Evolutionary conservation across 306 rosid genomes (phyloP), one percentile per base, ranked within the genome.

Genomic region (Potentilla sterilis): DNA sequence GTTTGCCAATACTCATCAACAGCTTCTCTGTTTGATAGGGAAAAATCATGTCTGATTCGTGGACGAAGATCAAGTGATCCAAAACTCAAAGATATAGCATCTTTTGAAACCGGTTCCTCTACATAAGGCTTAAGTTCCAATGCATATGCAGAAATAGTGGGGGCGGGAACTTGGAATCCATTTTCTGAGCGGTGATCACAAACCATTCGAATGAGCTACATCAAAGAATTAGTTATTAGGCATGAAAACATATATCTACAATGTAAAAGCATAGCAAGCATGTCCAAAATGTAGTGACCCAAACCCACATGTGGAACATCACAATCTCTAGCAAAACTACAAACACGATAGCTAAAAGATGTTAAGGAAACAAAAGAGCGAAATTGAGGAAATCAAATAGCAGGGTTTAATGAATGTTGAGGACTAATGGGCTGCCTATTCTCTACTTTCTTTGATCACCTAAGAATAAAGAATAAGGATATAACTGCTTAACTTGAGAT

Each of bases 41-140:
- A 70, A 87, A 95, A 95, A 85, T 95, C 98, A 83, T 95, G 98
- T 75, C 98, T 92, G 85, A 95, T 80, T 84, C 98, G 83, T 83
- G 97, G 98, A 81, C 97, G 92, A 76, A 92, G 89, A 86, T 90
- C 97, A 80, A 75, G 82, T 76, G 88, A 83, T 54, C 82, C 79
- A 82, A 81, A 83, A 73, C 75, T 80, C 81, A 89, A 81, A 84
- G 92, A 81, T 43, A 86, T 62, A 2, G 92, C 86, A 69, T 83
- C 88, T 71, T 86, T 89, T 80, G 97, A 86, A 81, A 95, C 58
- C 21, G 98, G 98, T 74, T 95, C 97, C 79, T 95, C 97, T 0
- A 95, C 88, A 81, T 95, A 90, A 77, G 97, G 97, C 85, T 83
- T 89, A 61, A 90, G 90, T 91, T 90, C 98, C 90, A 95, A 75